These are phyloP conservation scores for Trichomonascus vanleenenianus DNA, from an alignment of 805 yeast genomes.

Conservation along the genomic window DNA sequence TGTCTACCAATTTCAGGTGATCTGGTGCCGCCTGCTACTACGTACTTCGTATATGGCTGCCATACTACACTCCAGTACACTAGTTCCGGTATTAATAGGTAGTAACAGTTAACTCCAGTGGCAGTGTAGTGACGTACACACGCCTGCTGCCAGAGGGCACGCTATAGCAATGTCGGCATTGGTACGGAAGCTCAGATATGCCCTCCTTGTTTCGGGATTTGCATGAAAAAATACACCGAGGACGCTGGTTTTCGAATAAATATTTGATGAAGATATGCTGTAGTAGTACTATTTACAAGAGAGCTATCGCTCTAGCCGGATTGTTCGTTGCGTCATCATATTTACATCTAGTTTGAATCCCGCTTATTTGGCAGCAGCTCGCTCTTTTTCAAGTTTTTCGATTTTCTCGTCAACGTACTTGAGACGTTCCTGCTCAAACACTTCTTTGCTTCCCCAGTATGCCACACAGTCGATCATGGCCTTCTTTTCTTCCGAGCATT, in stretches of 20 bases:
- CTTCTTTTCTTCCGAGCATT: constrained; percentile 29
- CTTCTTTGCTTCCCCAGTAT: constrained; percentile 27
- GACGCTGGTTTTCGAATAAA: neutral
- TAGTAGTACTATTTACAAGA: neutral
- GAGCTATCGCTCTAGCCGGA: neutral
- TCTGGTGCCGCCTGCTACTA: too few relatives aligned
- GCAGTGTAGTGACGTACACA: too few relatives aligned
- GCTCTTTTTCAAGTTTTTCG: constrained; percentile 3
- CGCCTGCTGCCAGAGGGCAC: too few relatives aligned
- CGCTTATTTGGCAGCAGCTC: neutral
- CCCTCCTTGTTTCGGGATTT: neutral
- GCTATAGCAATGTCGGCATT: too few relatives aligned
- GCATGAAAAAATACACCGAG: neutral
- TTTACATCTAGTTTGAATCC: constrained; percentile 2
- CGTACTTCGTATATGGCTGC: too few relatives aligned
- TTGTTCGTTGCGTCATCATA: neutral
- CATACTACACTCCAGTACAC: too few relatives aligned
- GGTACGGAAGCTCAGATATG: too few relatives aligned
- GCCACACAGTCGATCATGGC: constrained; percentile 29
- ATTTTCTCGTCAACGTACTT: constrained; percentile 25
- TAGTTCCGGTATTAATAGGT: too few relatives aligned
- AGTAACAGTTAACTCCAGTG: too few relatives aligned
- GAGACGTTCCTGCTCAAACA: constrained; percentile 24
- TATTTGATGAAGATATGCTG: too few relatives aligned
- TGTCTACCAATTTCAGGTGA: too few relatives aligned